Evolutionary conservation across 139 green algal genomes (phyloP).

Genomic region (Picochlorum sp.): DNA sequence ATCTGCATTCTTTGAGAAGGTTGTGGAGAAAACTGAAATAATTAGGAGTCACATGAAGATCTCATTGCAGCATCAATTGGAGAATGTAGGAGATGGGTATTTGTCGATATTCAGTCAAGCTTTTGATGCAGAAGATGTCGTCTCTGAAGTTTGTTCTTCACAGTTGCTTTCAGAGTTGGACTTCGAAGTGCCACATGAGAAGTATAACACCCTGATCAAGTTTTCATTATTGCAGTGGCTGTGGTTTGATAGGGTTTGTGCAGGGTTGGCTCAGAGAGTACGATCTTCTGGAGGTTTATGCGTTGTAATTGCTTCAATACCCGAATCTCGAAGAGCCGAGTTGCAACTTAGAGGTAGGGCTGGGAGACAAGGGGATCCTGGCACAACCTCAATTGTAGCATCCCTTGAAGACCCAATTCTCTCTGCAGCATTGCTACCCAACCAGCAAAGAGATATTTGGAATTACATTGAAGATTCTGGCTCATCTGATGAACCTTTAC

Average conservation of each 20-base stretch:
- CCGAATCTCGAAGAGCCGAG: slow-evolving; percentile 45
- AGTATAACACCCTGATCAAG: not conserved
- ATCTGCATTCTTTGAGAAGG: too few species aligned
- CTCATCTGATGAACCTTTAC: not conserved
- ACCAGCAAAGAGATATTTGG: not conserved
- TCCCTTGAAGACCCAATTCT: slow-evolving; percentile 41
- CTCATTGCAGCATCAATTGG: too few species aligned
- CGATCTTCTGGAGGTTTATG: slow-evolving; percentile 48
- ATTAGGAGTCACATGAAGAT: too few species aligned
- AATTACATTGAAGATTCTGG: not conserved
- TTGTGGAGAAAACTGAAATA: too few species aligned
- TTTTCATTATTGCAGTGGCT: slow-evolving; percentile 49
- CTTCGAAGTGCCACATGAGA: not conserved
- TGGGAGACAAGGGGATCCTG: slow-evolving; percentile 63
- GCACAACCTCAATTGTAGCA: slow-evolving; percentile 47
- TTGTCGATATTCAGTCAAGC: too few species aligned
- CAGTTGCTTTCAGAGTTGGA: not conserved
- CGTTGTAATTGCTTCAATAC: slow-evolving; percentile 53
- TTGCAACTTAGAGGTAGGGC: slow-evolving; percentile 62
- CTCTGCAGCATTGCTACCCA: too few species aligned
- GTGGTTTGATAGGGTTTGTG: slow-evolving; percentile 53
- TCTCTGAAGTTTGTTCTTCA: too few species aligned
- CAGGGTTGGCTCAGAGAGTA: not conserved
- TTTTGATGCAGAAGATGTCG: too few species aligned
- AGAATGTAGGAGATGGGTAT: too few species aligned